Evolutionary conservation across 2,329 filamentous ascomycete genomes (phyloP).

Genomic region (Magnaporthiopsis rhizophila): DNA sequence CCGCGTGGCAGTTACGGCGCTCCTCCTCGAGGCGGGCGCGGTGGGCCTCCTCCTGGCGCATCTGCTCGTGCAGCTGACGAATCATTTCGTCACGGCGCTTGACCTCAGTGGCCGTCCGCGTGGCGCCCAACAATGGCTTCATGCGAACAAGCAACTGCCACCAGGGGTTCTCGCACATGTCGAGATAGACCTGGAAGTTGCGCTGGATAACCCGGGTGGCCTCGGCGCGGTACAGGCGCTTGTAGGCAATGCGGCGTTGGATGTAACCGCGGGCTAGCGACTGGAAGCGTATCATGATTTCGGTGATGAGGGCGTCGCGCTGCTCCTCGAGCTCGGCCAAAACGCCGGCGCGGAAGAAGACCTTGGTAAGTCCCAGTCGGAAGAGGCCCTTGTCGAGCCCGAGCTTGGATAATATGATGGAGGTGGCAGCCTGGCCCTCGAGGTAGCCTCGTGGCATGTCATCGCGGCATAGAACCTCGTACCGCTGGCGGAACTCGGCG

Average conservation of each 20-base stretch:
- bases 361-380: conserved; percentile 90
- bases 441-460: conserved; percentile 85
- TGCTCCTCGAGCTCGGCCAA: conserved; percentile 95
- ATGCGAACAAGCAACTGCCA: conserved; percentile 93
- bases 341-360: conserved; percentile 95
- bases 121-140: conserved; percentile 89
- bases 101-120: conserved; percentile 84
- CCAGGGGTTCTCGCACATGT: conserved; percentile 90
- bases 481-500: conserved; percentile 87
- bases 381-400: conserved; percentile 79
- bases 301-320: conserved; percentile 81
- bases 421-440: conserved; percentile 79
- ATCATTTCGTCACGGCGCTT: conserved; percentile 95
- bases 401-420: conserved; percentile 82
- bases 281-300: conserved; percentile 92
- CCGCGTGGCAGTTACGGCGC: conserved; percentile 73
- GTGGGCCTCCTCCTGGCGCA: conserved; percentile 66
- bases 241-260: conserved; percentile 81
- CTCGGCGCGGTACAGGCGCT: conserved; percentile 88
- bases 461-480: conserved; percentile 77
- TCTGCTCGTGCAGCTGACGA: conserved; percentile 73
- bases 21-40: conserved; percentile 84
- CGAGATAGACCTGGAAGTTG: conserved; percentile 87
- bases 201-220: conserved; percentile 90
- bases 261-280: conserved; percentile 85